Evolutionary conservation across 140 eudicot genomes (phyloP), one percentile per base, ranked within the genome.

Genomic region (Stevia rebaudiana): DNA sequence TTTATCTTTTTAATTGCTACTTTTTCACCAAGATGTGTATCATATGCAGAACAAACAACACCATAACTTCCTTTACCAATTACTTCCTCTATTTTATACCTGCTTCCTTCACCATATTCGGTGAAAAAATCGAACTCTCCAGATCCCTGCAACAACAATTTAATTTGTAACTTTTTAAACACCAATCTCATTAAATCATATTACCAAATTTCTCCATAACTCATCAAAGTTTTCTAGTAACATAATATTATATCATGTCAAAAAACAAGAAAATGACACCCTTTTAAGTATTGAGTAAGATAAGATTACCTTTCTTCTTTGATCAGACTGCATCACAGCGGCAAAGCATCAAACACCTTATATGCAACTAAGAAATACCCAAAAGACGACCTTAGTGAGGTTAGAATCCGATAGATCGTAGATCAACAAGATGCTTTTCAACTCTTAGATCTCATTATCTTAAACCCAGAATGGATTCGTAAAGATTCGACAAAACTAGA

Each of bases 291-390:
- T 2, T 2, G 3, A 35, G 3, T 5, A 35, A 35, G 39, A 35
- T 16, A 33, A 24, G 37, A 10, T 42, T 68, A 86, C 97, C 95
- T 85, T 89, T 73, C 83, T 89, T 61, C 95, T 74, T 56, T 89
- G 97, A 86, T 83, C 95, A 75, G 95, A 33, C 79, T 90, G 97
- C 97, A 90, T 90, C 80, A 72, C 79, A 61, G 77, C 78, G 75
- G 56, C 71, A 81, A 67, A 74, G 73, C 95, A 86, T 89, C 82
- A 81, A 80, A 78, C 68, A 53, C 65, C 61, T 61, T 3, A 8
- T 24, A 57, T 1, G 18, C 43, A 71, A 64, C 60, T 44, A 43
- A 64, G 44, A 19, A 55, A 52, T 7, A 63, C 64, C 77, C 65
- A 46, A 61, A 62, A 48, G 8, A 55, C 35, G 18, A 61, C 59